These are phyloP conservation scores for Gyrodon lividus DNA, from an alignment of 768 basidiomycete genomes.

Conservation along the genomic window DNA sequence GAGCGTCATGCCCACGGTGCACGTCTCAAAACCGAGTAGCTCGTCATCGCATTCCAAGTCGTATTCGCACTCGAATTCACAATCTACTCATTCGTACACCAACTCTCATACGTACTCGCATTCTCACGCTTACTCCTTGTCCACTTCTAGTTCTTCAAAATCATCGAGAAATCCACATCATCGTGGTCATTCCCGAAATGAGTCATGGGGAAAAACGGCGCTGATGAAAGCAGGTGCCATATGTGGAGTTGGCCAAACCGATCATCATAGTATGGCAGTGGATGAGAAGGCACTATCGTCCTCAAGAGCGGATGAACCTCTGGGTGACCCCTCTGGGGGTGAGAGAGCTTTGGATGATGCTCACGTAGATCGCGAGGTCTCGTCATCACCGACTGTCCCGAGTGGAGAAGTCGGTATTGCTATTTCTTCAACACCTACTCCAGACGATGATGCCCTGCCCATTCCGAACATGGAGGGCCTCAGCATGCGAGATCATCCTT, in stretches of 20 bases:
- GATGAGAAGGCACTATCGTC: constrained; percentile 24
- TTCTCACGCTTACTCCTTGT: constrained; percentile 40
- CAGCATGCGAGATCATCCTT: constrained; percentile 35
- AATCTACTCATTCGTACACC: constrained; percentile 13
- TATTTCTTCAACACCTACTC: constrained; percentile 37
- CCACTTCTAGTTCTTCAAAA: constrained; percentile 32
- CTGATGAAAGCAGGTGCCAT: constrained; percentile 35
- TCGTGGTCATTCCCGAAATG: constrained; percentile 35
- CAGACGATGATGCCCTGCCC: constrained; percentile 17
- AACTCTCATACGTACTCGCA: constrained; percentile 30
- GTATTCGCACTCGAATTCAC: constrained; percentile 29
- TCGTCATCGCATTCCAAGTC: constrained; percentile 28
- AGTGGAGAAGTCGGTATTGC: constrained; percentile 43
- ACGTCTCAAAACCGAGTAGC: constrained; percentile 17
- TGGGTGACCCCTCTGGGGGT: neutral
- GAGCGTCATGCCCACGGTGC: constrained; percentile 44
- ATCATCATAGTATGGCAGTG: constrained; percentile 24
- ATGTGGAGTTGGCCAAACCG: constrained; percentile 24
- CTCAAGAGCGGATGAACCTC: constrained; percentile 23
- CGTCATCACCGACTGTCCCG: constrained; percentile 31
- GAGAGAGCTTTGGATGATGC: neutral
- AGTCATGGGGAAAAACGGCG: constrained; percentile 39
- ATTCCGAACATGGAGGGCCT: constrained; percentile 16
- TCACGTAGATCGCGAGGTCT: constrained; percentile 14
- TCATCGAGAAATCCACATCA: constrained; percentile 22